These are phyloP conservation scores for Mimosa pudica DNA, from an alignment of 306 rosid genomes.

Conservation along the genomic window DNA sequence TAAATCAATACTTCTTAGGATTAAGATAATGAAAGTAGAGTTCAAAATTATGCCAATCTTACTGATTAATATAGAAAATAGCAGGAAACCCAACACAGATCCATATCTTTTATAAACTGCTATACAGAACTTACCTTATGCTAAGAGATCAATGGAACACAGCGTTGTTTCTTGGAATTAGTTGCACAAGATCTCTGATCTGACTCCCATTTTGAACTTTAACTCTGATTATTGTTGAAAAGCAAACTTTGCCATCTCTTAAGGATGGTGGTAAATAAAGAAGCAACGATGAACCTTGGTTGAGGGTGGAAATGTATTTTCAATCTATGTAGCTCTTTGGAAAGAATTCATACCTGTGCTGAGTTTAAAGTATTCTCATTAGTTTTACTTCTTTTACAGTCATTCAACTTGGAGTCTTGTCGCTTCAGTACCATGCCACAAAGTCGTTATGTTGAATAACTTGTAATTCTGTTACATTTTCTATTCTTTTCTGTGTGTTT, in stretches of 20 bases:
- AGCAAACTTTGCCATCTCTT: constrained; percentile 4
- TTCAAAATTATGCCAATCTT: background rate
- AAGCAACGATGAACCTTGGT: background rate
- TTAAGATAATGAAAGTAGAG: background rate
- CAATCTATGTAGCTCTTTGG: constrained; percentile 8
- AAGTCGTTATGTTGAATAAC: background rate
- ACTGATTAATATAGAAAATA: background rate
- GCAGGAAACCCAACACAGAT: background rate
- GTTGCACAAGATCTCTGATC: background rate
- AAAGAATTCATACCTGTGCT: background rate
- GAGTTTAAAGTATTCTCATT: background rate
- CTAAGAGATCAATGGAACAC: background rate
- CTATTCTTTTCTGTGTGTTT: background rate
- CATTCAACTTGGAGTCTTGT: constrained; percentile 2
- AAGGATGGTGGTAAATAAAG: background rate
- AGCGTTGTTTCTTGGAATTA: background rate
- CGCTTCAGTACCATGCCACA: constrained; percentile 1
- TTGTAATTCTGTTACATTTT: background rate
- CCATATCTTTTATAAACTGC: background rate
- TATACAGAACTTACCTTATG: background rate
- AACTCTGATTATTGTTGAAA: background rate
- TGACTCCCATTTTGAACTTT: background rate
- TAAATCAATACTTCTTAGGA: constrained; percentile 14
- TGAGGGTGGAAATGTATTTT: constrained; percentile 21
- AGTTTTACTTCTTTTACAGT: background rate